Conservation (phyloP, 441 rosid genomes). For the Metrosideros polymorpha region DNA sequence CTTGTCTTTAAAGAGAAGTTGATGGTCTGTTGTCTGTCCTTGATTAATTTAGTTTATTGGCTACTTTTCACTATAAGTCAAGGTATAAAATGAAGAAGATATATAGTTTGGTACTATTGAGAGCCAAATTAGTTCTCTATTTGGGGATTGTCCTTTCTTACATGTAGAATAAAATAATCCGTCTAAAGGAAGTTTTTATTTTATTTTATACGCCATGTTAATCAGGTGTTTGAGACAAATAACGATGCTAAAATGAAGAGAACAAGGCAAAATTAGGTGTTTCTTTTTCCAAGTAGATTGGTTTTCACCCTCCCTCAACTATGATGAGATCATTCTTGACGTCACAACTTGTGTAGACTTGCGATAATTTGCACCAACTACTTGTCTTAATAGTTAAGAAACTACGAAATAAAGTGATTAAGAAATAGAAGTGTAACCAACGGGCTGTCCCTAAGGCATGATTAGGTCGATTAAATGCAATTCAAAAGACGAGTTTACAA, state of each 20-base stretch:
- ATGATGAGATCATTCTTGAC: too few species aligned
- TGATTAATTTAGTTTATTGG: not conserved
- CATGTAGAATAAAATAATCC: not conserved
- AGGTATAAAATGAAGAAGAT: not conserved
- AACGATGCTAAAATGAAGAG: constrained; percentile 96
- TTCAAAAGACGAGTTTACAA: too few species aligned
- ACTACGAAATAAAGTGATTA: too few species aligned
- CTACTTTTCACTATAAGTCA: not conserved
- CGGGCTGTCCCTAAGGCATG: too few species aligned
- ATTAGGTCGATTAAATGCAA: too few species aligned
- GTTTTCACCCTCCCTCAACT: too few species aligned
- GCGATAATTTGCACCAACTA: too few species aligned
- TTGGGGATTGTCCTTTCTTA: not conserved
- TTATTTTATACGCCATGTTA: not conserved
- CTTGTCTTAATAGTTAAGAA: too few species aligned
- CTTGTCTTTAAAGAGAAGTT: not conserved
- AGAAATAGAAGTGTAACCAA: too few species aligned
- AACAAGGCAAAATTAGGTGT: constrained; percentile 56
- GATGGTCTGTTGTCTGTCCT: not conserved
- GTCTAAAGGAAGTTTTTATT: not conserved
- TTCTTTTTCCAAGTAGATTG: too few species aligned
- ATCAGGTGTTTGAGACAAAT: constrained; percentile 66
- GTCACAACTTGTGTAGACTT: too few species aligned
- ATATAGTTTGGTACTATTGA: not conserved
- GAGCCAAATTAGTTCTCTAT: too few species aligned